Percentiles rank a stretch among this genome's conserved stretches.
Conservation (phyloP, 768 basidiomycete species). For the Lactarius akahatsu region DNA sequence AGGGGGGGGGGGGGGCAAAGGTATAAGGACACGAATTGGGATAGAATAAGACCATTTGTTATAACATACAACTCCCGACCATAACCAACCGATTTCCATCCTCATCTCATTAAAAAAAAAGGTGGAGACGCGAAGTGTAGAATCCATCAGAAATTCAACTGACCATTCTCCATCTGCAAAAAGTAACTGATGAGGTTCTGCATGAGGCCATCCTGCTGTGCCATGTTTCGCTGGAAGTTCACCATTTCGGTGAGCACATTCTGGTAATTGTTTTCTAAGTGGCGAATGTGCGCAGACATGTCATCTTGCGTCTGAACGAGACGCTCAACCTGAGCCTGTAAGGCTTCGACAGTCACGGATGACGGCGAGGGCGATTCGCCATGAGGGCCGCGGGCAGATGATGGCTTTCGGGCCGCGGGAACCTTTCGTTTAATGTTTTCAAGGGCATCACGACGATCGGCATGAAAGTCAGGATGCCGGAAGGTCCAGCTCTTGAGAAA, state of each 20-base stretch:
- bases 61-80: slow-evolving; percentile 17
- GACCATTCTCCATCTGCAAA: slow-evolving; percentile 64
- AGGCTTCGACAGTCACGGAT: slow-evolving; percentile 35
- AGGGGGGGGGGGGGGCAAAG: slow-evolving; percentile 29
- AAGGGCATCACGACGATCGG: slow-evolving; percentile 52
- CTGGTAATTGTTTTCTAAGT: slow-evolving; percentile 63
- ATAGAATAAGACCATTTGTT: slow-evolving; percentile 34
- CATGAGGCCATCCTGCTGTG: slow-evolving; percentile 82
- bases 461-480: slow-evolving; percentile 53
- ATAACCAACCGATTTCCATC: slow-evolving; percentile 14
- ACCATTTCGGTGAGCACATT: slow-evolving; percentile 71
- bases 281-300: slow-evolving; percentile 52
- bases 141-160: slow-evolving; percentile 36
- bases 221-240: slow-evolving; percentile 69
- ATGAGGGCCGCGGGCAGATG: slow-evolving; percentile 27
- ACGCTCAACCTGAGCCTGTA: slow-evolving; percentile 52
- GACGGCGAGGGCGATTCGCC: slow-evolving; percentile 35
- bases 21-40: slow-evolving; percentile 36
- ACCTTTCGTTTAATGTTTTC: slow-evolving; percentile 68
- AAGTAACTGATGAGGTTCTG: slow-evolving; percentile 81
- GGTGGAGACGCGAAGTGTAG: slow-evolving; percentile 1
- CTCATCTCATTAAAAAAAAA: not conserved
- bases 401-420: slow-evolving; percentile 41
- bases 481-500: slow-evolving; percentile 47
- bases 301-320: slow-evolving; percentile 50